Base-by-base conservation (phyloP, 2,329 filamentous ascomycete species). In the Alternaria ventricosa region DNA sequence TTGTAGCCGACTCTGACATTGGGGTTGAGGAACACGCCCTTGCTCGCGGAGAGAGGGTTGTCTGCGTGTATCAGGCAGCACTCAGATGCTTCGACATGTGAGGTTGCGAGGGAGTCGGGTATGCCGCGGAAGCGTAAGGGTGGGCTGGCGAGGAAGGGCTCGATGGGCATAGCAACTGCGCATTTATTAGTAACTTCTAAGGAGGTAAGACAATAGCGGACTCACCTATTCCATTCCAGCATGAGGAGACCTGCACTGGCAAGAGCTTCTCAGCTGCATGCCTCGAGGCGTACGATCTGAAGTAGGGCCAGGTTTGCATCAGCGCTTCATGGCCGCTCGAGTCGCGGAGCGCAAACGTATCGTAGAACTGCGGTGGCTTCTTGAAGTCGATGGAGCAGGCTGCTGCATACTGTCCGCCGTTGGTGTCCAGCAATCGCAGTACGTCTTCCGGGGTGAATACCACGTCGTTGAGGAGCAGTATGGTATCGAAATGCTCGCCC, bases 31-130 rank as follows among this genome's bases (percentile, higher is more conserved):
- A 84, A 93, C 6, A 92, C 87, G 54, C 90, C 88, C 58, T 82
- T 78, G 7, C 62, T 69, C 1, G 57, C 73, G 6, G 84, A 84
- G 5, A 89, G 79, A 2, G 87, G 87, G 70, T 92, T 93, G 72
- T 93, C 91, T 3, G 88, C 87, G 74, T 93, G 91, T 58, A 93
- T 88, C 56, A 94, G 86, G 78, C 92, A 94, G 81, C 91, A 94
- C 79, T 94, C 92, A 13, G 88, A 91, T n/a, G 85, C 92, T 78
- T 94, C 92, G 25, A 94, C 82, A 72, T 92, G 90, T 25, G 82
- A 72, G 4, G 69, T 62, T 0, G 85, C 84, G 1, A 95, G 85
- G 5, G 84, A 85, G 72, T 92, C 90, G 0, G 87, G 74, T 22
- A 91, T 83, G 5, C 85, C 89, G 10, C 90, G 87, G 77, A 92